Conservation (phyloP, 2,329 filamentous ascomycete species). For the Exophiala lecanii-corni region DNA sequence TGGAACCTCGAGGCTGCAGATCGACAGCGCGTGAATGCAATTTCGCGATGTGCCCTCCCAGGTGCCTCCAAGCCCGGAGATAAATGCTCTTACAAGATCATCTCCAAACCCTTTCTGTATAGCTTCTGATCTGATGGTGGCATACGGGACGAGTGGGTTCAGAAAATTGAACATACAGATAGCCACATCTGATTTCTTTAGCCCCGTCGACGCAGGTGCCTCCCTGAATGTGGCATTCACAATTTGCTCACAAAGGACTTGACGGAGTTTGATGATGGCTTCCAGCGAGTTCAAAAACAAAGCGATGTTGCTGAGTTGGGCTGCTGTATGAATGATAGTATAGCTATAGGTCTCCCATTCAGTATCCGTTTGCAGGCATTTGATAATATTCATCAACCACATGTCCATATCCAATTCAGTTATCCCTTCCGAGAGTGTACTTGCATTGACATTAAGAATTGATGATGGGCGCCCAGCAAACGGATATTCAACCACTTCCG, state of each 20-base stretch:
- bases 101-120: conserved; percentile 64
- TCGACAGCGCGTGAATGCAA: conserved; percentile 89
- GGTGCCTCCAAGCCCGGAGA: conserved; percentile 66
- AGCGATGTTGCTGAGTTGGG: conserved; percentile 84
- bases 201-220: conserved; percentile 69
- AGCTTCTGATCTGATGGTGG: conserved; percentile 64
- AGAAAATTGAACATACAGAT: conserved; percentile 83
- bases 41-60: conserved; percentile 84
- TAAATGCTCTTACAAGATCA: conserved; percentile 80
- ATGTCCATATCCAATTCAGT: conserved; percentile 54
- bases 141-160: conserved; percentile 81
- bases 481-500: conserved; percentile 22
- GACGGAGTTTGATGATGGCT: conserved; percentile 71
- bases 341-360: conserved; percentile 95
- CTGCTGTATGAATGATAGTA: conserved; percentile 76
- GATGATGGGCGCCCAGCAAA: conserved; percentile 9
- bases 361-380: conserved; percentile 67
- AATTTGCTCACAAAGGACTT: conserved; percentile 76
- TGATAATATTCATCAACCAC: conserved; percentile 74
- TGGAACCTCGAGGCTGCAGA: conserved; percentile 93
- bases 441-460: conserved; percentile 15
- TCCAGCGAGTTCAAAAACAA: conserved; percentile 70
- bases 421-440: conserved; percentile 3
- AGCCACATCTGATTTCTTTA: conserved; percentile 83
- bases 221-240: conserved; percentile 73